A percentile compares a stretch with the other conserved stretches of the same genome.
Conservation (phyloP, 2,329 filamentous ascomycete species). For the Ophiobolus disseminans region DNA sequence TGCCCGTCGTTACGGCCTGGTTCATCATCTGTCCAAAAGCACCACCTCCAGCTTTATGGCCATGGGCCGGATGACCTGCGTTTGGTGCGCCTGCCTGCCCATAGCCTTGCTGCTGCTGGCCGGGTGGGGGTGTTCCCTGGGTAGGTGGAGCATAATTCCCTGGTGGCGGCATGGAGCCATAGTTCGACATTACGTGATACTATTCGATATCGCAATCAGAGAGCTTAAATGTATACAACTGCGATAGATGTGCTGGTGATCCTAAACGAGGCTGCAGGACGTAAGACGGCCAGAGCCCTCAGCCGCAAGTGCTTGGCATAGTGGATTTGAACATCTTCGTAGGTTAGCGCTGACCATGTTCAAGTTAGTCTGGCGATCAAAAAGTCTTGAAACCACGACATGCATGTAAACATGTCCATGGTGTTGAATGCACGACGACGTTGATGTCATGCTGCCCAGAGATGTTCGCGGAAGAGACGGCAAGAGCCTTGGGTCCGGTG, state of each 20-base stretch:
- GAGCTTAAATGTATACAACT: too few species aligned
- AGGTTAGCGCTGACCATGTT: conserved; percentile 10
- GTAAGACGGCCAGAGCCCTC: conserved; percentile 8
- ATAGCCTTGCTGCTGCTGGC: conserved; percentile 28
- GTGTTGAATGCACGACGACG: too few species aligned
- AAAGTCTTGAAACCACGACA: background rate
- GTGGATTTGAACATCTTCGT: conserved; percentile 2
- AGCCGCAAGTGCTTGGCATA: conserved; percentile 26
- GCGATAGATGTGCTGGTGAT: too few species aligned
- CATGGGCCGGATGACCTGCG: conserved; percentile 18
- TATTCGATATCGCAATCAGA: too few species aligned
- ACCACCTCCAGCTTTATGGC: conserved; percentile 30
- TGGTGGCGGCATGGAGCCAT: conserved; percentile 35
- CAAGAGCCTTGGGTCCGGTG: background rate
- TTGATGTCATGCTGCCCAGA: too few species aligned
- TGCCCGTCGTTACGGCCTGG: conserved; percentile 45
- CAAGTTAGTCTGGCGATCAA: conserved; percentile 1
- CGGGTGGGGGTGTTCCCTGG: conserved; percentile 20
- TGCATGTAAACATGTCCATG: background rate
- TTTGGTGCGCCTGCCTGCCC: conserved; percentile 20
- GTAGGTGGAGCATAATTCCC: conserved; percentile 37
- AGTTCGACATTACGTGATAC: conserved; percentile 38
- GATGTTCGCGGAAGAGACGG: background rate
- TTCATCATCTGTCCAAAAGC: conserved; percentile 43
- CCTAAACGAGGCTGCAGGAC: too few species aligned